These are phyloP conservation scores for Cicer yamashitae DNA, from an alignment of 306 rosid species.

Conservation along the genomic window DNA sequence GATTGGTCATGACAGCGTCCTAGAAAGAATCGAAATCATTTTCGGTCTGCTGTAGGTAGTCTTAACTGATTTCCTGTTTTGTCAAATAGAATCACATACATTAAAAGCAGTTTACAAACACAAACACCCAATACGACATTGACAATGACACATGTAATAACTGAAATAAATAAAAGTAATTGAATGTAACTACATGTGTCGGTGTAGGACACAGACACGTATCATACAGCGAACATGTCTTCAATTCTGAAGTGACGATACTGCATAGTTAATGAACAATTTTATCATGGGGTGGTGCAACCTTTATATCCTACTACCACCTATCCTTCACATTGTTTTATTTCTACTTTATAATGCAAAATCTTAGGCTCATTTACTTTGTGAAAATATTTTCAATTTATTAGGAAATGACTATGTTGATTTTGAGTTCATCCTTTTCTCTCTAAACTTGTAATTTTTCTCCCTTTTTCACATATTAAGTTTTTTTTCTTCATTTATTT, in stretches of 20 bases:
- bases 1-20: neutral
- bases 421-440: slow-evolving; percentile 2
- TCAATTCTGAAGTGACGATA: too few species aligned
- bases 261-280: too few species aligned
- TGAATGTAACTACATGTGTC: too few species aligned
- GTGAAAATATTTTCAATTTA: neutral
- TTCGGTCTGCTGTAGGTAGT: neutral
- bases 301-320: neutral
- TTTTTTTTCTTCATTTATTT: slow-evolving; percentile 20
- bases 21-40: neutral
- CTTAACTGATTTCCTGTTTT: neutral
- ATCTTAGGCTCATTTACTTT: neutral
- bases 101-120: neutral
- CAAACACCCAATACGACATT: too few species aligned
- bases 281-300: neutral
- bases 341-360: neutral
- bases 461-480: neutral
- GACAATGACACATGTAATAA: too few species aligned
- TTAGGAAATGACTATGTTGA: slow-evolving; percentile 2
- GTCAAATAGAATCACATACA: neutral
- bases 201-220: too few species aligned
- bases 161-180: too few species aligned
- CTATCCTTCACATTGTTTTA: neutral
- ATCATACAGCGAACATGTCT: too few species aligned
- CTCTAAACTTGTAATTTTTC: slow-evolving; percentile 13